Evolutionary conservation across 306 rosid species (phyloP).

Genomic region (apple (Malus domestica)): ASM211411v1 NC_041790.1:32113501-32114000

Average conservation of each 20-base stretch:
- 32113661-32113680: no score
- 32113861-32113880: no score
- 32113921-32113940: background rate
- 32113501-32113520: background rate
- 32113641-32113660: accelerated
- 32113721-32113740: no score
- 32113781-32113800: no score
- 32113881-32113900: background rate
- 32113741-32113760: no score
- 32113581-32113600: conserved; percentile 11
- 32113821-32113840: no score
- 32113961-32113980: background rate
- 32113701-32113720: accelerated
- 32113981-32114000: background rate
- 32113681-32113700: no score
- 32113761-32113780: no score
- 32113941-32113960: background rate
- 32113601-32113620: background rate
- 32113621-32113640: accelerated
- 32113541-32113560: background rate
- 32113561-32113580: conserved; percentile 36
- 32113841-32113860: no score
- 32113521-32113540: background rate
- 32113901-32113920: background rate
- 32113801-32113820: no score